Evolutionary conservation across 768 basidiomycete species (phyloP).

Genomic region (Lentinula boryana): DNA sequence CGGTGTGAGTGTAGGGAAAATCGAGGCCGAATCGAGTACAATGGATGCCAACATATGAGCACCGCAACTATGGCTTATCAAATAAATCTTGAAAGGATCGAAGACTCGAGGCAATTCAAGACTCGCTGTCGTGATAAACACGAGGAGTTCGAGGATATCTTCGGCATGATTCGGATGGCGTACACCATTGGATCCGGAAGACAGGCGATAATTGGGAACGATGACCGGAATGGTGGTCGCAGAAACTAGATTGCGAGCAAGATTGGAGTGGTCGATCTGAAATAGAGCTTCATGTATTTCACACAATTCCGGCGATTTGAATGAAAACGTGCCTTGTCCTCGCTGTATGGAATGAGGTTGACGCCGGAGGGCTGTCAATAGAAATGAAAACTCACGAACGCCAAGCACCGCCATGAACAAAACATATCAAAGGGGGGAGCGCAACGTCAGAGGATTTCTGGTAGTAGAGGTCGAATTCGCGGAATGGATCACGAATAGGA

Average conservation of each 20-base stretch:
- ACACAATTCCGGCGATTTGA: too few relatives aligned
- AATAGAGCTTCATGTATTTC: not conserved
- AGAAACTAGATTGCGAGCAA: conserved; percentile 48
- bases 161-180: conserved; percentile 67
- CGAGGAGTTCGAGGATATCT: conserved; percentile 59
- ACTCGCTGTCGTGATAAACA: conserved; percentile 33
- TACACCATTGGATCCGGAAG: conserved; percentile 34
- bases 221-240: conserved; percentile 53
- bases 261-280: conserved; percentile 32
- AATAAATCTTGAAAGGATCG: conserved; percentile 38
- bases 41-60: conserved; percentile 77
- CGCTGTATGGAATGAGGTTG: conserved; percentile 32
- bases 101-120: conserved; percentile 18
- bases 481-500: conserved; percentile 22
- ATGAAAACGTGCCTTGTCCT: conserved; percentile 51
- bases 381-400: conserved; percentile 45
- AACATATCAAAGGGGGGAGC: conserved; percentile 48
- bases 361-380: not conserved
- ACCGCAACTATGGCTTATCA: conserved; percentile 77
- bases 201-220: conserved; percentile 76
- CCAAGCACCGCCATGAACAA: conserved; percentile 86
- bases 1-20: conserved; percentile 41
- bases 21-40: conserved; percentile 46
- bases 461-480: conserved; percentile 53
- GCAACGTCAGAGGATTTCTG: conserved; percentile 14